These are phyloP conservation scores for Dalechampia spathulata DNA, from an alignment of 441 rosid genomes.

Conservation along the genomic window DNA sequence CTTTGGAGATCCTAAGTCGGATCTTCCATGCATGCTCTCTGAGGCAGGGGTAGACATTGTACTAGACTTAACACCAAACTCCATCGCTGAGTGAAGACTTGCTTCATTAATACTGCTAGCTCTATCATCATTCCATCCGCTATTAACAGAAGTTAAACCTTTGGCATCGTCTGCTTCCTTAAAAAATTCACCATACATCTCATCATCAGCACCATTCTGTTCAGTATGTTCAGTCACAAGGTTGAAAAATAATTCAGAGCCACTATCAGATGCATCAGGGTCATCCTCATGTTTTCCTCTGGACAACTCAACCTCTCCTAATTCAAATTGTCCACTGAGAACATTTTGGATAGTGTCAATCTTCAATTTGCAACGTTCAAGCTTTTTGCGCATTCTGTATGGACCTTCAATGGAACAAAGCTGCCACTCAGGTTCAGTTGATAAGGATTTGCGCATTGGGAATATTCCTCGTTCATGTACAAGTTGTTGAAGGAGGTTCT, in stretches of 20 bases:
- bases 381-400: conserved; percentile 99
- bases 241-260: conserved; percentile 53
- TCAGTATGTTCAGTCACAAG: conserved; percentile 40
- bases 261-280: conserved; percentile 54
- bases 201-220: conserved; percentile 35
- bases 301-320: conserved; percentile 57
- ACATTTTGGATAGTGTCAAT: conserved; percentile 88
- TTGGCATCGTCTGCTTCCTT: conserved; percentile 44
- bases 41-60: conserved; percentile 63
- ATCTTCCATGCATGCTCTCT: conserved; percentile 66
- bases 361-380: conserved; percentile 80
- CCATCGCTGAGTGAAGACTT: conserved; percentile 97
- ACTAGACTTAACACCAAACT: conserved; percentile 87
- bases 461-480: conserved; percentile 98
- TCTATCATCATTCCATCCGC: conserved; percentile 85
- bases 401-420: conserved; percentile 99
- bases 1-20: conserved; percentile 83
- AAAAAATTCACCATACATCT: conserved; percentile 51
- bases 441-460: conserved; percentile 62
- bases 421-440: conserved; percentile 89
- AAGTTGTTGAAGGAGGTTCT: conserved; percentile 96
- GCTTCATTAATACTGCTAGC: conserved; percentile 80
- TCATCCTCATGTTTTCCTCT: conserved; percentile 51
- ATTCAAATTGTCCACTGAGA: conserved; percentile 70
- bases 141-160: conserved; percentile 47